Percentiles rank a stretch among this genome's conserved stretches.
These are phyloP conservation scores for Neofusicoccum umdonicola DNA, from an alignment of 2,329 filamentous ascomycete genomes.

Conservation along the genomic window DNA sequence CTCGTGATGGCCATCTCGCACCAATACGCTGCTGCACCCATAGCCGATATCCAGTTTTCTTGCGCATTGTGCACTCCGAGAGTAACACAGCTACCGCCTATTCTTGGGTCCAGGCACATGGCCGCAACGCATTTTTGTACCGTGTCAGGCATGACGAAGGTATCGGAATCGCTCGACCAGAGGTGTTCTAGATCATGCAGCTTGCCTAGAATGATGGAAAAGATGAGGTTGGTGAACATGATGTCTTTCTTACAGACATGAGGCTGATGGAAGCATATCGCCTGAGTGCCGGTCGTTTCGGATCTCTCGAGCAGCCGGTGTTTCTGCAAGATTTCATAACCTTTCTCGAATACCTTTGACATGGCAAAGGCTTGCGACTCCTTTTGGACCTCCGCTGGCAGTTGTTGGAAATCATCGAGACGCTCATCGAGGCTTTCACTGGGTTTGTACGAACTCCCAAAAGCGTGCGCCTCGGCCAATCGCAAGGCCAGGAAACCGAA, in stretches of 20 bases:
- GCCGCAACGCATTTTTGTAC: constrained; percentile 30
- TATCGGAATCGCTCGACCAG: constrained; percentile 40
- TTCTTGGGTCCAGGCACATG: constrained; percentile 31
- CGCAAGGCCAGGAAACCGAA: constrained; percentile 27
- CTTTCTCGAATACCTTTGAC: neutral
- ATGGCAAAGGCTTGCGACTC: neutral
- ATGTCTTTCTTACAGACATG: constrained; percentile 41
- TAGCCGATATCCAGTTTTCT: constrained; percentile 29
- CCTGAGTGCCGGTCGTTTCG: constrained; percentile 18
- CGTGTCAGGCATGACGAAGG: constrained; percentile 31
- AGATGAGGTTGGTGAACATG: constrained; percentile 39
- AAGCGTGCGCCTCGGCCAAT: constrained; percentile 20
- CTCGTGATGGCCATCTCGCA: constrained; percentile 36
- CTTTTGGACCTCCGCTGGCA: neutral
- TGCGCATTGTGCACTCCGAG: constrained; percentile 36
- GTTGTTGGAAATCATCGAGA: neutral
- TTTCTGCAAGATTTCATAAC: constrained; percentile 22
- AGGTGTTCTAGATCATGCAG: constrained; percentile 34
- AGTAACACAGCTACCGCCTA: constrained; percentile 35
- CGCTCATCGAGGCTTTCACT: neutral
- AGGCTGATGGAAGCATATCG: constrained; percentile 35
- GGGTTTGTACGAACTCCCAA: constrained; percentile 20
- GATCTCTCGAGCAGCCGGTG: constrained; percentile 18
- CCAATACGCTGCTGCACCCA: constrained; percentile 36
- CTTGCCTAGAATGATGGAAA: constrained; percentile 33